Conservation (phyloP, 1,139 yeast genomes). For the Kurtzmaniella natalensis region DNA sequence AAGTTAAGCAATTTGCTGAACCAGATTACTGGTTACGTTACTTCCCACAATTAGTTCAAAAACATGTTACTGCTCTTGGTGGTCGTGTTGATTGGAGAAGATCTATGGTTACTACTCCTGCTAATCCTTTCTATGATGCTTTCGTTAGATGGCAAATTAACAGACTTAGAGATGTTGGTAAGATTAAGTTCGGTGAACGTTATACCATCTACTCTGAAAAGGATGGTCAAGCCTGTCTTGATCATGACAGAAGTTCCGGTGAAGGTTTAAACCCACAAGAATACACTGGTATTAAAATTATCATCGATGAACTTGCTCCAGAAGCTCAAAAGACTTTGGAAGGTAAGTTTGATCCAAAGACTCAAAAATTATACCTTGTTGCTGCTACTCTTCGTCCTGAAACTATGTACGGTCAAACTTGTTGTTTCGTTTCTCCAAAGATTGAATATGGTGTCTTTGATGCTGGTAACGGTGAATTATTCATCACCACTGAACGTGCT, state of each 20-base stretch:
- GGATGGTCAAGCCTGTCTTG: constrained; percentile 99
- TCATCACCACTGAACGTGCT: constrained; percentile 91
- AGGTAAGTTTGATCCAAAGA: constrained; percentile 39
- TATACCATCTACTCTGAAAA: constrained; percentile 95
- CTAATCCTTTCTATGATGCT: constrained; percentile 91
- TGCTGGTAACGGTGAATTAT: constrained; percentile 74
- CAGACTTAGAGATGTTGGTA: constrained; percentile 77
- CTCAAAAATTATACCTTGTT: constrained; percentile 71
- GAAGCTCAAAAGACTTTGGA: constrained; percentile 49
- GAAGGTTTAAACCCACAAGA: constrained; percentile 98
- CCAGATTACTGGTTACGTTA: constrained; percentile 81
- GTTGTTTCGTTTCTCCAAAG: constrained; percentile 96
- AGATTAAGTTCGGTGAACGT: constrained; percentile 97
- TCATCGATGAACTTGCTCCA: constrained; percentile 58
- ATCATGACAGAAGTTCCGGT: constrained; percentile 96
- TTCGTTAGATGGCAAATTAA: constrained; percentile 94
- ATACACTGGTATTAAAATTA: constrained; percentile 87
- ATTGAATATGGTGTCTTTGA: constrained; percentile 88
- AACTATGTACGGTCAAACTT: constrained; percentile 98
- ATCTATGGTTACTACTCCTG: constrained; percentile 91
- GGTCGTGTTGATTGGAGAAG: constrained; percentile 99
- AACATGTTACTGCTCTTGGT: constrained; percentile 79
- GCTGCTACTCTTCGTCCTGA: constrained; percentile 99
- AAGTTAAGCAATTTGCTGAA: constrained; percentile 84
- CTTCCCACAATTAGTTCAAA: constrained; percentile 87